phyloP scores from a whole-genome alignment of 164 flowering plant species.

The Vitis vinifera region DNA sequence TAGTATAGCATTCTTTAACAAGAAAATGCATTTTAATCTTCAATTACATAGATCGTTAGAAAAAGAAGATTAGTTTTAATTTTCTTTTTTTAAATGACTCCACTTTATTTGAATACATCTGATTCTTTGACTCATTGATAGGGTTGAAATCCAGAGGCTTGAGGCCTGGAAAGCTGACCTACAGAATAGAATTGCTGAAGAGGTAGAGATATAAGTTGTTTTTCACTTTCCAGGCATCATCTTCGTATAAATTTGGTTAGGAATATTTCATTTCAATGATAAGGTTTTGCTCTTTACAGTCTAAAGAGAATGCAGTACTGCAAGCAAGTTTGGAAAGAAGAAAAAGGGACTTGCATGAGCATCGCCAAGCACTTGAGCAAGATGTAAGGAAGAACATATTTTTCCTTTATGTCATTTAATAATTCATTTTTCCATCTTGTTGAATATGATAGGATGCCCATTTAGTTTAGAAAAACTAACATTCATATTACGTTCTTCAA shows the following conservation, averaged over 20 bases:
- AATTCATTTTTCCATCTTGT: background rate
- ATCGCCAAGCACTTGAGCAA: conserved; percentile 78
- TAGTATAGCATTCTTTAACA: background rate
- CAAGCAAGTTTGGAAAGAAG: conserved; percentile 55
- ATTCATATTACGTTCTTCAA: no score
- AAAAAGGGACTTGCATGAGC: conserved; percentile 67
- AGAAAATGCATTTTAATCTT: background rate
- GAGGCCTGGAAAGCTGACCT: conserved; percentile 58
- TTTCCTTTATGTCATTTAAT: no score
- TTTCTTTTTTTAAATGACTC: background rate
- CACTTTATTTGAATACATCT: conserved; percentile 8
- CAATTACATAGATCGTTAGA: no score
- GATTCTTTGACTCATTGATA: conserved; percentile 17
- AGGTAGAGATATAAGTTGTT: conserved; percentile 43
- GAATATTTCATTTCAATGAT: background rate
- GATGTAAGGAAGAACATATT: conserved; percentile 47
- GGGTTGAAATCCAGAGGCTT: conserved; percentile 70
- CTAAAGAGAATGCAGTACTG: conserved; percentile 52
- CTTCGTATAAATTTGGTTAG: background rate
- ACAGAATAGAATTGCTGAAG: conserved; percentile 58
- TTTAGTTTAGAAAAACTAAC: no score
- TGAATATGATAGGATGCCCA: background rate
- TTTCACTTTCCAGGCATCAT: conserved; percentile 1
- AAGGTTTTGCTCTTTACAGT: conserved; percentile 33
- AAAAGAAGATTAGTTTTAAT: no score